Evolutionary conservation across 2,329 filamentous ascomycete genomes (phyloP), one percentile per base, ranked within the genome.

Genomic region (Cladophialophora psammophila): DNA sequence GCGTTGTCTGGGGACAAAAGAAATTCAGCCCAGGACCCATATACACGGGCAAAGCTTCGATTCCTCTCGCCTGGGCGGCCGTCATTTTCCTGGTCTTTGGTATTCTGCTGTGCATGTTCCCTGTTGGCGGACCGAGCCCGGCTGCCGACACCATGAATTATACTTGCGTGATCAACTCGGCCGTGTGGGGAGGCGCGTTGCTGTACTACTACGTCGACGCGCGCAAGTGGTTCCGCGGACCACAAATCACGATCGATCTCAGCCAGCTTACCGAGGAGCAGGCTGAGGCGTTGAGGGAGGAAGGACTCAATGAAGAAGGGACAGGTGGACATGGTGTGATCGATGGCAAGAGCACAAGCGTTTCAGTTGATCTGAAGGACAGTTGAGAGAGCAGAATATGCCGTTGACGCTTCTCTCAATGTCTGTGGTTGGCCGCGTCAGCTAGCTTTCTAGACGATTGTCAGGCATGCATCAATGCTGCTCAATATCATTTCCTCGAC

Each of bases 1-100:
- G 87, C 9, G 76, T 88, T 0, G 77, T 87, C 52, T 89, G 86
- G 86, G 86, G 86, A 4, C 78, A 84, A 65, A 72, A 80, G 3
- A 86, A 85, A 68, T 89, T 89, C 75, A 80, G 78, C 5, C 86
- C 87, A 0, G 87, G 87, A 0, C 83, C 85, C 1, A 87, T 89
- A 69, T 86, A 88, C 72, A 88, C 86, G 0, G 87, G 87, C 0
- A 73, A 72, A 34, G 76, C 85, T 36, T 87, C 85, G 42, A 78
- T 80, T 9, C 81, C 84, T 0, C 82, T 89, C 63, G 86, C 85
- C 0, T 83, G 82, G 75, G 76, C 81, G 0, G 84, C 87, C 0
- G 79, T 88, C 32, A 64, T 80, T 0, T 89, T 88, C 73, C 74
- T 88, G 31, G 60, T 79, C 0, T 88, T 87, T 72, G 85, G 85